Evolutionary conservation across 2,329 filamentous ascomycete genomes (phyloP).

Genomic region (Pseudocercospora fuligena): DNA sequence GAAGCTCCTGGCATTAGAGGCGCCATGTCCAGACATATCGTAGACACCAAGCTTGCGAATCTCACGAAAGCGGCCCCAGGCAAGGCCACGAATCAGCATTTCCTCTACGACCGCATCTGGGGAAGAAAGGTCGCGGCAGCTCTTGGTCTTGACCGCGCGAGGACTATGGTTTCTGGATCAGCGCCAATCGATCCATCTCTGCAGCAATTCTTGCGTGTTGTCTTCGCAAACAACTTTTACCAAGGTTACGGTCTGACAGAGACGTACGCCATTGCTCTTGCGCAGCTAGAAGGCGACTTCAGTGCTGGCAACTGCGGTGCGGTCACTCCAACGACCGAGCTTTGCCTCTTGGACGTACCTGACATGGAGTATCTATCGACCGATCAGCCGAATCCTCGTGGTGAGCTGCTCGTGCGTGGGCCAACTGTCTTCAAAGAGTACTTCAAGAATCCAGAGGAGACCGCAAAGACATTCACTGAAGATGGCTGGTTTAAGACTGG

Average conservation of each 20-base stretch:
- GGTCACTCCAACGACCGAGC: slow-evolving; percentile 69
- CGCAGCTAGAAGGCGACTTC: slow-evolving; percentile 74
- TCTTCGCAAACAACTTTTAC: slow-evolving; percentile 75
- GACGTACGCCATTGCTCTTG: slow-evolving; percentile 77
- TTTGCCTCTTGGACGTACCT: slow-evolving; percentile 83
- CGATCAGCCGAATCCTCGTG: slow-evolving; percentile 87
- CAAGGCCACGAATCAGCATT: slow-evolving; percentile 78
- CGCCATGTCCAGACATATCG: slow-evolving; percentile 76
- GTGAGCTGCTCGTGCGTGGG: slow-evolving; percentile 84
- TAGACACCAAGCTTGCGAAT: slow-evolving; percentile 78
- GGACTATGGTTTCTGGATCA: slow-evolving; percentile 81
- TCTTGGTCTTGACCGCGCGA: slow-evolving; percentile 75
- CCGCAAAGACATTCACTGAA: slow-evolving; percentile 75
- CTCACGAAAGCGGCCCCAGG: slow-evolving; percentile 68
- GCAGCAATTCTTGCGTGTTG: slow-evolving; percentile 85
- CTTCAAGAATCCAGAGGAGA: slow-evolving; percentile 88
- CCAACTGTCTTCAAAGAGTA: slow-evolving; percentile 84
- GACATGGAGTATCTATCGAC: slow-evolving; percentile 91
- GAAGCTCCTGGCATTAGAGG: slow-evolving; percentile 81
- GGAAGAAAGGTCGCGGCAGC: slow-evolving; percentile 83
- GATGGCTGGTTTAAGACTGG: slow-evolving; percentile 98
- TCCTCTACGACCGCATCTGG: slow-evolving; percentile 86
- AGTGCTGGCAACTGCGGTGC: slow-evolving; percentile 80
- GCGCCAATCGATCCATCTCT: slow-evolving; percentile 88
- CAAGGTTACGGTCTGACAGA: slow-evolving; percentile 97